Percentiles rank a stretch among this genome's conserved stretches.
These are phyloP conservation scores for Cantharellus anzutake DNA, from an alignment of 768 basidiomycete species.

Conservation along the genomic window DNA sequence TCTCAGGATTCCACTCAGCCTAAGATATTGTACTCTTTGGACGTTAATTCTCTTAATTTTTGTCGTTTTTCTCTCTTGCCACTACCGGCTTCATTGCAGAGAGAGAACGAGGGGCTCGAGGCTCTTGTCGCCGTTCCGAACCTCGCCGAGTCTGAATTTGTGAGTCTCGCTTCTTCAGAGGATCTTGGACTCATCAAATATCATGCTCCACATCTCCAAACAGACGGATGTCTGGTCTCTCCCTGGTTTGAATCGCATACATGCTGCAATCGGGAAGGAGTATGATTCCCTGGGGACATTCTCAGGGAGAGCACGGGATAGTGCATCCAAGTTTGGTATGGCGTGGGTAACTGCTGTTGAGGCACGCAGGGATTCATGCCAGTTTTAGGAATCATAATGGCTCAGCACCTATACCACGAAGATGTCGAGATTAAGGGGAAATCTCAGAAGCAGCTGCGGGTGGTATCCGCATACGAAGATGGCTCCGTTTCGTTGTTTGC, in stretches of 20 bases:
- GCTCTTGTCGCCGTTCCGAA: conserved; percentile 64
- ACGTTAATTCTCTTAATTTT: conserved; percentile 87
- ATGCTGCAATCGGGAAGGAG: conserved; percentile 64
- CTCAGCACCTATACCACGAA: conserved; percentile 39
- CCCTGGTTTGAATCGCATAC: conserved; percentile 46
- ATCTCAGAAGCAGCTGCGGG: conserved; percentile 22
- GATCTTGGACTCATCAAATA: background rate
- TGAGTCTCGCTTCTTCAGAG: conserved; percentile 16
- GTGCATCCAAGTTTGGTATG: too few species aligned
- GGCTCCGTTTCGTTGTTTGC: conserved; percentile 59
- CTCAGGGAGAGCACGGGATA: too few species aligned
- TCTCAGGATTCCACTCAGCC: conserved; percentile 27
- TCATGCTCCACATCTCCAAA: background rate
- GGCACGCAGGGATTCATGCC: background rate
- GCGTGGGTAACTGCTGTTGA: too few species aligned
- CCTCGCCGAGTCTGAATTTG: conserved; percentile 70
- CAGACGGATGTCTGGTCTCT: conserved; percentile 82
- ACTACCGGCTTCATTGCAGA: conserved; percentile 7
- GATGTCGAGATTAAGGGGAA: background rate
- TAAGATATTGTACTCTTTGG: conserved; percentile 43
- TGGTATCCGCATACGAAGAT: conserved; percentile 70
- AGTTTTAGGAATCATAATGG: conserved; percentile 70
- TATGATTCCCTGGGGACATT: conserved; percentile 11
- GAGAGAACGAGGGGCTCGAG: conserved; percentile 7
- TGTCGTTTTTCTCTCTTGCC: conserved; percentile 67